phyloP scores from a whole-genome alignment of 108 stramenopile genomes.

The Nitzschia sp. region DNA sequence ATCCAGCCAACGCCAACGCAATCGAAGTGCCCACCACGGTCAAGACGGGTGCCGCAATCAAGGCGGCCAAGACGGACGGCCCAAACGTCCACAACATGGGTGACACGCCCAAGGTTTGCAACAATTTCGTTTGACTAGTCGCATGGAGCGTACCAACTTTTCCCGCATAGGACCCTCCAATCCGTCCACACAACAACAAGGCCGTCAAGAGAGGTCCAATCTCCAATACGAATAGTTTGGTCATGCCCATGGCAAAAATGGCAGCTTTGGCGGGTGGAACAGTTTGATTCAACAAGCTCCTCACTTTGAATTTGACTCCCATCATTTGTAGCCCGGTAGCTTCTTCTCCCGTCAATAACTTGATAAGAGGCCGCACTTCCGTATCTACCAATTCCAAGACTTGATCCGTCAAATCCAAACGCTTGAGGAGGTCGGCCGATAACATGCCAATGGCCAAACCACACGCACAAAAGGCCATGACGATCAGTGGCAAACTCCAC shows the following conservation, averaged over 20 bases:
- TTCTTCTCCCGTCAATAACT: slow-evolving; percentile 73
- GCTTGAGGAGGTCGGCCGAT: slow-evolving; percentile 61
- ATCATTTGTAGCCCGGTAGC: slow-evolving; percentile 59
- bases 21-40: slow-evolving; percentile 64
- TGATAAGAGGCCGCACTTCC: slow-evolving; percentile 72
- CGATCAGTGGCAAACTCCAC: slow-evolving; percentile 71
- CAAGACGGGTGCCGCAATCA: slow-evolving; percentile 70
- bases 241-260: slow-evolving; percentile 79
- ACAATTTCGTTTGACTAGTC: slow-evolving; percentile 73
- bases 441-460: slow-evolving; percentile 86
- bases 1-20: slow-evolving; percentile 63
- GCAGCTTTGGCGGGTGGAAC: slow-evolving; percentile 78
- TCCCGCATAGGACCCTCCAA: slow-evolving; percentile 81
- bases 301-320: slow-evolving; percentile 72
- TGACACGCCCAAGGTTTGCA: slow-evolving; percentile 65
- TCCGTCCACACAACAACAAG: slow-evolving; percentile 72
- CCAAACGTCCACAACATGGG: slow-evolving; percentile 65
- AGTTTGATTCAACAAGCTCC: slow-evolving; percentile 52
- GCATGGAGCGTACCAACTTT: slow-evolving; percentile 83
- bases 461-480: slow-evolving; percentile 72
- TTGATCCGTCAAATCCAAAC: slow-evolving; percentile 66
- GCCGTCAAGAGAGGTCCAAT: slow-evolving; percentile 82
- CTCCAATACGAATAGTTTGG: slow-evolving; percentile 81
- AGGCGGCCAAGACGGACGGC: slow-evolving; percentile 71
- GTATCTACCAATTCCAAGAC: slow-evolving; percentile 66